phyloP scores from a whole-genome alignment of 257 asterid genomes.

The Solanum sparsipilum region DNA sequence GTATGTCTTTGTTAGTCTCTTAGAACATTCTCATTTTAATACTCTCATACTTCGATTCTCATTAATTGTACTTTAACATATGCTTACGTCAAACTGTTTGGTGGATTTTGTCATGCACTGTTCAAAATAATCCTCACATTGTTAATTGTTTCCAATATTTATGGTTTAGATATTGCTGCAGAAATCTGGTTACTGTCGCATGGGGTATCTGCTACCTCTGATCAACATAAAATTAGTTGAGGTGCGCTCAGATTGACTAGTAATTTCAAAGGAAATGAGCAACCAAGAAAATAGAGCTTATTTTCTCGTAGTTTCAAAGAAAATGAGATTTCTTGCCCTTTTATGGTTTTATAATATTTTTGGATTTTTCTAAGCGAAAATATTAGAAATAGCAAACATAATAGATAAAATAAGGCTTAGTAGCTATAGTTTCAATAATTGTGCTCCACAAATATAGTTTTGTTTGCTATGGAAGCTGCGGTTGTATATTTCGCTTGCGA shows the following conservation, averaged over 20 bases:
- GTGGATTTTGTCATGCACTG: neutral
- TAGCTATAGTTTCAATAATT: too few relatives aligned
- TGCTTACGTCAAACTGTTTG: neutral
- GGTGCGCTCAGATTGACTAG: neutral
- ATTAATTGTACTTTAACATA: neutral
- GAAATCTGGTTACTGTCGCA: neutral
- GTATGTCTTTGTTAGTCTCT: constrained; percentile 8
- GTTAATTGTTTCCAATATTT: neutral
- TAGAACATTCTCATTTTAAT: neutral
- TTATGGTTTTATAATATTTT: too few relatives aligned
- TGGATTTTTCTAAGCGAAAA: neutral
- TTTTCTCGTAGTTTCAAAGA: too few relatives aligned
- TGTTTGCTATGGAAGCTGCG: too few relatives aligned
- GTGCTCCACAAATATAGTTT: too few relatives aligned
- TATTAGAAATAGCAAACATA: too few relatives aligned
- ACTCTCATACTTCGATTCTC: neutral
- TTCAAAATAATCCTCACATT: neutral
- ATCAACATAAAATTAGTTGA: neutral
- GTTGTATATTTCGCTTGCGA: too few relatives aligned
- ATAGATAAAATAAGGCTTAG: too few relatives aligned
- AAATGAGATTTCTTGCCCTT: neutral
- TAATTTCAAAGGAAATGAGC: neutral
- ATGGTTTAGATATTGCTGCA: neutral
- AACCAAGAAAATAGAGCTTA: neutral
- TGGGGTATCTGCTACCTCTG: neutral